Conservation (phyloP, 345 rosid genomes). For the Orychophragmus violaceus region DNA sequence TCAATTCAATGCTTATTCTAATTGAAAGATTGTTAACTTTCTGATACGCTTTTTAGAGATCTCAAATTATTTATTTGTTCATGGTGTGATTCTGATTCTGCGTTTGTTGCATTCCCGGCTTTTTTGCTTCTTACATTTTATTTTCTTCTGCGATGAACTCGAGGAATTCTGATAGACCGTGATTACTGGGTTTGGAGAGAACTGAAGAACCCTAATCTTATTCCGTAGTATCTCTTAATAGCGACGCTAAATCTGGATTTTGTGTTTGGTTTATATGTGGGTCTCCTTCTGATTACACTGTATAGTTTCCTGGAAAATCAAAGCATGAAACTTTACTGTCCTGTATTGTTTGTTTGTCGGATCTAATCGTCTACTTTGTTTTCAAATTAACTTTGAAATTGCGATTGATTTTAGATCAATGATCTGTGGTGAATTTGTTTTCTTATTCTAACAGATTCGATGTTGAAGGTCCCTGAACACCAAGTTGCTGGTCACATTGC, state of each 20-base stretch:
- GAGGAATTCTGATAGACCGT: background rate
- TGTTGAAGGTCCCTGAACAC: slow-evolving; percentile 79
- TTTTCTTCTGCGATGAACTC: background rate
- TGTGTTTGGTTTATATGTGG: background rate
- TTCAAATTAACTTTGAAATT: background rate
- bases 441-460: slow-evolving; percentile 16
- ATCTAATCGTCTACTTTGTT: too few species aligned
- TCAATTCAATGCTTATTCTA: background rate
- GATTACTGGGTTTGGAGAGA: background rate
- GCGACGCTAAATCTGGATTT: background rate
- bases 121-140: background rate
- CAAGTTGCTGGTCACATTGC: slow-evolving; percentile 95
- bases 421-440: slow-evolving; percentile 1
- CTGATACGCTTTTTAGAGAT: background rate
- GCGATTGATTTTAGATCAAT: background rate
- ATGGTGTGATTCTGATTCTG: background rate
- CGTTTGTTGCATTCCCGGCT: background rate
- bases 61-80: background rate
- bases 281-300: background rate
- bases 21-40: background rate
- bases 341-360: background rate
- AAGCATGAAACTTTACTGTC: background rate
- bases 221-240: background rate
- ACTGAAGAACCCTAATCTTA: background rate
- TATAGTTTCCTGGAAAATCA: background rate